phyloP scores from a whole-genome alignment of 1,139 yeast genomes.

The Yamadazyma sp. region DNA sequence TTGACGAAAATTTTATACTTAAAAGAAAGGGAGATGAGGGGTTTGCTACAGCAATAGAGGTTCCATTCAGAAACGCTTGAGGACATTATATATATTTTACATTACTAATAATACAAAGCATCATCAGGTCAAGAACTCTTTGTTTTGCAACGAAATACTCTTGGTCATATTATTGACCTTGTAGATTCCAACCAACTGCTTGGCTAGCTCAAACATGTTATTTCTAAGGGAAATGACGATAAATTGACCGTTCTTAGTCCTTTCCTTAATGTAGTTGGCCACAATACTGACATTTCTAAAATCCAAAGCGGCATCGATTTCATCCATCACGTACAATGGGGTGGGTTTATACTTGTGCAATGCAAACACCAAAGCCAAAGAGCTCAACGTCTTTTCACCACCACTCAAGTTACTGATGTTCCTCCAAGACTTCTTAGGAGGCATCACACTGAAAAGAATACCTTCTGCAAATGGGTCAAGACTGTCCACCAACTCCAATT shows the following conservation, averaged over 20 bases:
- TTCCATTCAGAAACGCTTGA: no score
- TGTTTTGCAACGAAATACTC: constrained; percentile 75
- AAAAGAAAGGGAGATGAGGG: constrained; percentile 66
- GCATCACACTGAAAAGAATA: constrained; percentile 95
- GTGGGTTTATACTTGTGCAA: constrained; percentile 96
- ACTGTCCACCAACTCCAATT: constrained; percentile 90
- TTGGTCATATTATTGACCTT: constrained; percentile 89
- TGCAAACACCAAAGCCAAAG: constrained; percentile 94
- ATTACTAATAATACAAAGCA: constrained; percentile 1
- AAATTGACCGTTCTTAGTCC: constrained; percentile 95
- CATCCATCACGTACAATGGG: constrained; percentile 98
- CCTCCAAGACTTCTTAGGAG: constrained; percentile 97
- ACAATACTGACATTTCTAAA: constrained; percentile 96
- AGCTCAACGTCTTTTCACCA: constrained; percentile 95
- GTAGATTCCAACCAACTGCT: constrained; percentile 92
- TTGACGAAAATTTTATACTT: constrained; percentile 67
- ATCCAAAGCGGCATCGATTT: constrained; percentile 97
- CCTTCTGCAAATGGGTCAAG: constrained; percentile 99
- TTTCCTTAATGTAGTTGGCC: constrained; percentile 92
- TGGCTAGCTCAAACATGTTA: constrained; percentile 96
- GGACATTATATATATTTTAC: constrained; percentile 6
- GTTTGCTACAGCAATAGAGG: constrained; percentile 59
- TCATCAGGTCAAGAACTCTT: constrained; percentile 34
- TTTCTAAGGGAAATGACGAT: constrained; percentile 92
- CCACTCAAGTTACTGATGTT: constrained; percentile 94